Evolutionary conservation across 202 grass and related monocot genomes (phyloP), one percentile per base, ranked within the genome.

Genomic region (Setaria italica): DNA sequence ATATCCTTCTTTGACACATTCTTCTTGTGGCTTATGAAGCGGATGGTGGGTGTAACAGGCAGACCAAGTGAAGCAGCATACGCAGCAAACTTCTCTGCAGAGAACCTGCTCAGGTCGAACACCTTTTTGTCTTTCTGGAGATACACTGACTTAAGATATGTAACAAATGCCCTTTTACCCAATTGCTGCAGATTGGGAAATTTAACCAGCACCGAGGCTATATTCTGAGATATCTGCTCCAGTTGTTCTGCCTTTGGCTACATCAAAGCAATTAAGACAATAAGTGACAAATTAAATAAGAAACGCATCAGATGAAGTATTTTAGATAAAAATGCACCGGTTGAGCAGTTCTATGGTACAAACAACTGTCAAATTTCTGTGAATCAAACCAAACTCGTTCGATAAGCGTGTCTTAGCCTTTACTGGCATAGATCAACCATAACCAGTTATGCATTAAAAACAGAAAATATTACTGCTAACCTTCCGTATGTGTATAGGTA

Each of bases 1-100:
- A 65, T 84, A 73, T 71, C 72, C 51, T 78, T 80, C 47, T 70
- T 85, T 4, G 62, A 34, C 2, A 64, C 75, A 78, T 82, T 86
- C 51, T 90, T 92, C 33, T 39, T 89, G 70, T 90, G 89, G 32
- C 74, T 96, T 73, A 94, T 53, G 45, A 94, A 99, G 67, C 96
- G 84, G 20, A 99, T 85, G 69, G 83, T 91, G 8, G 96, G 96
- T 11, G 84, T 87, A 82, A 92, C 86, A 59, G 87, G 79, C 70
- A 99, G 88, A 87, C 93, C 96, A 45, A 99, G 86, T 2, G 96
- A 96, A 55, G 84, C 89, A 57, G 96, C 91, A 83, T 94, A 99
- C 59, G 81, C 90, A 74, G 88, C 78, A 72, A 92, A 95, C n/a
- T 87, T 87, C 74, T 99, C 96, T 48, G 83, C 79, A 21, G 91